phyloP scores from a whole-genome alignment of 805 yeast genomes.

The Candida sanyiensis region DNA sequence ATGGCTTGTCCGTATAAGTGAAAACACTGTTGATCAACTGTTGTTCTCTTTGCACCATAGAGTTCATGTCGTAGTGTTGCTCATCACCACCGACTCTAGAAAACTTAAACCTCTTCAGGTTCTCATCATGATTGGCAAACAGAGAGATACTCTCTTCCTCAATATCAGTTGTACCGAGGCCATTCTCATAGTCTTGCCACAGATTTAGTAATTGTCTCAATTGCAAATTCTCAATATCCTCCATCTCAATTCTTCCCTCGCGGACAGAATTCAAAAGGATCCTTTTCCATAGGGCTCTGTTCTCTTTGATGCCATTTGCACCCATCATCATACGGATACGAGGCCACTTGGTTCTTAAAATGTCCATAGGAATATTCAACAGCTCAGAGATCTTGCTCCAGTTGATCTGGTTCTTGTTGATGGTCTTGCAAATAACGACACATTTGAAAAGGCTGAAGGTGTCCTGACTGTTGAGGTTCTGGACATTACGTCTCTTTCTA shows the following conservation, averaged over 20 bases:
- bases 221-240: conserved; percentile 47
- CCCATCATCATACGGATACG: conserved; percentile 59
- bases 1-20: conserved; percentile 23
- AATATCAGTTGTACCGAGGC: conserved; percentile 4
- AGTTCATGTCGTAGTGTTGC: conserved; percentile 46
- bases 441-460: conserved; percentile 43
- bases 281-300: conserved; percentile 57
- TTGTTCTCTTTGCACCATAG: conserved; percentile 69
- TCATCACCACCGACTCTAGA: conserved; percentile 27
- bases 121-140: conserved; percentile 39
- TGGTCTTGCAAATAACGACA: conserved; percentile 62
- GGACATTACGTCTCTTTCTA: conserved; percentile 18
- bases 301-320: conserved; percentile 46
- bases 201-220: conserved; percentile 46
- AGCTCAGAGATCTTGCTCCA: conserved; percentile 56
- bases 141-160: conserved; percentile 20
- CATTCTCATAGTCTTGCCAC: conserved; percentile 56
- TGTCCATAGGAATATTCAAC: conserved; percentile 39
- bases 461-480: conserved; percentile 17
- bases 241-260: conserved; percentile 43
- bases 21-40: conserved; percentile 42
- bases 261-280: conserved; percentile 55
- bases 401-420: conserved; percentile 50
- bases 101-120: conserved; percentile 41
- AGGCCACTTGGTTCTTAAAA: conserved; percentile 65